A percentile compares a stretch with the other conserved stretches of the same genome.
Conservation (phyloP, 306 rosid genomes). For the Astragalus membranaceus region DNA sequence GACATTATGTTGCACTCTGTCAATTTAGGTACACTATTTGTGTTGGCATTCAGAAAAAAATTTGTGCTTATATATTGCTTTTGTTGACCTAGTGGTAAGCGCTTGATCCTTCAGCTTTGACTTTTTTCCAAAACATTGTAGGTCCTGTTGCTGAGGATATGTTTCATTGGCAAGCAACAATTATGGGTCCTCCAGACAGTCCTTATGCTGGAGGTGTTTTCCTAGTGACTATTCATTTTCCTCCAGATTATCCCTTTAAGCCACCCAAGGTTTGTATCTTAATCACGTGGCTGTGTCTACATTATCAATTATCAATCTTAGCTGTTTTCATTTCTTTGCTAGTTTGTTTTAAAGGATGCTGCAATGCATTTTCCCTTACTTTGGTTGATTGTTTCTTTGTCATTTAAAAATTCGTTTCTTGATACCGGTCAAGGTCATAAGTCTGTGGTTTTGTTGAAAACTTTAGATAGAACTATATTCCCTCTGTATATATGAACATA, state of each 20-base stretch:
- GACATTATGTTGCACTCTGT: not conserved
- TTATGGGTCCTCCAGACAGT: slow-evolving; percentile 86
- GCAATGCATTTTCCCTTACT: not conserved
- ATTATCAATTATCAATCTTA: not conserved
- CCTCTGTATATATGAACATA: not conserved
- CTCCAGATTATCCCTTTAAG: slow-evolving; percentile 88
- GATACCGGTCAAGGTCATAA: not conserved
- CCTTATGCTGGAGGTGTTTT: slow-evolving; percentile 88
- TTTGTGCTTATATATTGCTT: not conserved
- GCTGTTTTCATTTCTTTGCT: not conserved
- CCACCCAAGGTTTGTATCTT: slow-evolving; percentile 67
- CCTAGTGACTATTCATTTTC: slow-evolving; percentile 72
- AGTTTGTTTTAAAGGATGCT: not conserved
- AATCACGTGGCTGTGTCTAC: not conserved
- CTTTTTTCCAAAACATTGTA: slow-evolving; percentile 20
- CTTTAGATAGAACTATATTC: not conserved
- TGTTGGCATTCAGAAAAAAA: not conserved
- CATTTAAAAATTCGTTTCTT: not conserved
- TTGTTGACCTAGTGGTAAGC: too few species aligned
- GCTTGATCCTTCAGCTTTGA: not conserved
- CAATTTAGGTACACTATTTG: not conserved
- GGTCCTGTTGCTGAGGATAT: slow-evolving; percentile 86
- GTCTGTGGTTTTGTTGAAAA: not conserved
- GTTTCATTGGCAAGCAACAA: slow-evolving; percentile 49
- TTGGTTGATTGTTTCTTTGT: not conserved